These are phyloP conservation scores for Penicillium concentricum DNA, from an alignment of 2,329 filamentous ascomycete genomes.

Conservation along the genomic window DNA sequence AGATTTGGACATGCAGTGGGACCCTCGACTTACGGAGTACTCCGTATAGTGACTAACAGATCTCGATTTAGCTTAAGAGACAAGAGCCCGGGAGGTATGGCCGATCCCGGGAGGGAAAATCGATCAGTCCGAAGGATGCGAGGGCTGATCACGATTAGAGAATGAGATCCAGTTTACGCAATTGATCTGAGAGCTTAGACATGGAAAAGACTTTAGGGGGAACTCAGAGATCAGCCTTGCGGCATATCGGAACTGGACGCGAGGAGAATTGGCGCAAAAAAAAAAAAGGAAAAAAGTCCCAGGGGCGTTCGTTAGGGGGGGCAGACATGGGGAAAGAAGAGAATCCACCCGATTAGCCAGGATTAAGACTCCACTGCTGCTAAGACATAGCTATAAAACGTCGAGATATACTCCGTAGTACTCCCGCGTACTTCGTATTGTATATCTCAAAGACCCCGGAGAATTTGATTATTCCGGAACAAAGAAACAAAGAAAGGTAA, in stretches of 20 bases:
- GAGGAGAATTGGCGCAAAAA: slow-evolving; percentile 13
- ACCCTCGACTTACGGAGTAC: too few species aligned
- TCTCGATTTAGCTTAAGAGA: slow-evolving; percentile 1
- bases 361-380: slow-evolving; percentile 31
- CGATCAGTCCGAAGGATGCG: slow-evolving; percentile 14
- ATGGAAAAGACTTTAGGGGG: background rate
- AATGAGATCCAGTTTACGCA: slow-evolving; percentile 10
- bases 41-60: too few species aligned
- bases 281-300: slow-evolving; percentile 9
- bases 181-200: slow-evolving; percentile 14
- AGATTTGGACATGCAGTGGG: slow-evolving; percentile 13
- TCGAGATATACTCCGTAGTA: too few species aligned
- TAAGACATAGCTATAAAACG: background rate
- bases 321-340: slow-evolving; percentile 27
- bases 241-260: slow-evolving; percentile 20
- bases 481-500: slow-evolving; percentile 5
- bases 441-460: background rate
- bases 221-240: slow-evolving; percentile 25
- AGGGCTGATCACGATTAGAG: slow-evolving; percentile 17
- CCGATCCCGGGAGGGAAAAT: slow-evolving; percentile 1
- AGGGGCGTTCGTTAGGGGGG: slow-evolving; percentile 36
- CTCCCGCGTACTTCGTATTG: background rate
- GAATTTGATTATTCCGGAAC: background rate
- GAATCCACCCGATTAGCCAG: slow-evolving; percentile 33
- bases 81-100: slow-evolving; percentile 1